phyloP scores from a whole-genome alignment of 345 rosid genomes.

The Euphorbia tirucalli region DNA sequence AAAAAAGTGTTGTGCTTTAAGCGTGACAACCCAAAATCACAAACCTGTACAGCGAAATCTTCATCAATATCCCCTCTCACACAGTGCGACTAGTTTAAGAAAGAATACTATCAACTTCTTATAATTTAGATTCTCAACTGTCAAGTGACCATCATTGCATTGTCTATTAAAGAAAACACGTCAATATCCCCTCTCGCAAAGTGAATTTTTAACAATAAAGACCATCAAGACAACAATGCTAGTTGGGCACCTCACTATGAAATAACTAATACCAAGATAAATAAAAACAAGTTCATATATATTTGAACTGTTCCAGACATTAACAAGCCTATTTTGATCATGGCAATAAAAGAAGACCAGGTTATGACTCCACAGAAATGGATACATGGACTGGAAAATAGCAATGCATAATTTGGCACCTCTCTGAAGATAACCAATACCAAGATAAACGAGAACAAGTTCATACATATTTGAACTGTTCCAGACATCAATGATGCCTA shows the following conservation, averaged over 20 bases:
- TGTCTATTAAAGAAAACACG: neutral
- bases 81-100: neutral
- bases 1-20: conserved; percentile 93
- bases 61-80: neutral
- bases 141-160: neutral
- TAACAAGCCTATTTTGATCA: too few species aligned
- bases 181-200: too few species aligned
- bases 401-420: neutral
- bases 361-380: neutral
- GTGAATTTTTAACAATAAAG: neutral
- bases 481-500: neutral
- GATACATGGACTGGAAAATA: neutral
- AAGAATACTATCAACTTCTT: neutral
- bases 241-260: too few species aligned
- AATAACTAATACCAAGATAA: too few species aligned
- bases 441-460: neutral
- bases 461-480: neutral
- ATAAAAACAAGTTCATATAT: too few species aligned
- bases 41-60: conserved; percentile 52
- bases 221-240: too few species aligned
- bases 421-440: neutral
- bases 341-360: neutral
- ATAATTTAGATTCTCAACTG: neutral
- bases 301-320: too few species aligned
- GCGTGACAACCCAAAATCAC: conserved; percentile 98